These are phyloP conservation scores for Stephania cephalantha DNA, from an alignment of 164 flowering plant genomes.

Conservation along the genomic window DNA sequence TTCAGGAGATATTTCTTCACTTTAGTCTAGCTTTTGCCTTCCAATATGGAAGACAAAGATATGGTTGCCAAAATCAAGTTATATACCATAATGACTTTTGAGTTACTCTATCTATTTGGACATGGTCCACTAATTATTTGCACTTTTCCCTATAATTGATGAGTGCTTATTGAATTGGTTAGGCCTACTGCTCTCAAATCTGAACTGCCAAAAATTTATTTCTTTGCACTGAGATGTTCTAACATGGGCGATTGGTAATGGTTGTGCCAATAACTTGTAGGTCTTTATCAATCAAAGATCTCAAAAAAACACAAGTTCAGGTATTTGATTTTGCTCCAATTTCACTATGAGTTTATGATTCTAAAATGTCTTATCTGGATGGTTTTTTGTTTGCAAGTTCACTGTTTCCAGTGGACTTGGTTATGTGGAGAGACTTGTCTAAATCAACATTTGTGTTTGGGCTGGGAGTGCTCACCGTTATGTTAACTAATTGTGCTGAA, in stretches of 20 bases:
- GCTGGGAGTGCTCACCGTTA: constrained; percentile 56
- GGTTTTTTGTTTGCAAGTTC: constrained; percentile 22
- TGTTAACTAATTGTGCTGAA: constrained; percentile 58
- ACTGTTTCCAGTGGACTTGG: constrained; percentile 56
- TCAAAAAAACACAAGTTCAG: constrained; percentile 18
- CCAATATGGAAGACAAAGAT: too few relatives aligned
- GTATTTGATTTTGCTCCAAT: constrained; percentile 19
- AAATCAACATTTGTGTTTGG: constrained; percentile 77
- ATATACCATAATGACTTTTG: too few relatives aligned
- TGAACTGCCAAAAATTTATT: neutral
- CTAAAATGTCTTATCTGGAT: constrained; percentile 82
- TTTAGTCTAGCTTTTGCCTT: too few relatives aligned
- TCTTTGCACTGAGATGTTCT: constrained; percentile 4
- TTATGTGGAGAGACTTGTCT: constrained; percentile 88
- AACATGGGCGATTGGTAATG: constrained; percentile 28
- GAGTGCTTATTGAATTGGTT: too few relatives aligned
- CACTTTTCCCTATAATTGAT: too few relatives aligned
- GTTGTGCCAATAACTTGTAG: constrained; percentile 47
- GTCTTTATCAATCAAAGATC: constrained; percentile 4
- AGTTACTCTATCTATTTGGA: too few relatives aligned
- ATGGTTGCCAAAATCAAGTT: too few relatives aligned
- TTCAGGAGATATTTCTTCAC: too few relatives aligned
- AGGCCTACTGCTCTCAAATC: too few relatives aligned
- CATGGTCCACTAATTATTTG: too few relatives aligned
- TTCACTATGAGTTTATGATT: neutral